Evolutionary conservation across 129 eudicot species (phyloP).

Genomic region (Silybum marianum): DNA sequence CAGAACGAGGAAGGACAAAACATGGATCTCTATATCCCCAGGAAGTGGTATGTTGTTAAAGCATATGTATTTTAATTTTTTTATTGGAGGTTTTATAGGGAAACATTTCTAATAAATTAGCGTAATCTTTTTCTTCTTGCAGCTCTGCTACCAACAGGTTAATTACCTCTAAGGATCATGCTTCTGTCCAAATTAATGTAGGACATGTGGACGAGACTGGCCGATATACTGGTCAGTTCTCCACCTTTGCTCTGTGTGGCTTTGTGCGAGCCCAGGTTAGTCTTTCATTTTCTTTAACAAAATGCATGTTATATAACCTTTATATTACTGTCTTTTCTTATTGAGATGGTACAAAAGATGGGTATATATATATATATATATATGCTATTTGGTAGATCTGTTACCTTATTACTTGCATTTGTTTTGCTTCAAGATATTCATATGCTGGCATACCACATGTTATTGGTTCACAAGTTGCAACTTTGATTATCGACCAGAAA

Average conservation of each 20-base stretch:
- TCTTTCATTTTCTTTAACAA: not conserved
- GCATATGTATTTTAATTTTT: not conserved
- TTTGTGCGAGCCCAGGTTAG: constrained; percentile 66
- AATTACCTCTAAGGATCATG: constrained; percentile 73
- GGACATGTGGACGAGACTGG: constrained; percentile 72
- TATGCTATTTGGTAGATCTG: too few relatives aligned
- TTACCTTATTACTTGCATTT: too few relatives aligned
- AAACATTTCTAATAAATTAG: not conserved
- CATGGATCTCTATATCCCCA: constrained; percentile 75
- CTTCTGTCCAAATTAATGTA: constrained; percentile 66
- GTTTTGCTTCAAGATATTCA: too few relatives aligned
- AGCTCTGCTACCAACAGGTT: constrained; percentile 77
- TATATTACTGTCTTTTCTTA: not conserved
- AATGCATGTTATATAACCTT: not conserved
- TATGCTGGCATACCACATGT: too few relatives aligned
- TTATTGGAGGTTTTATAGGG: not conserved
- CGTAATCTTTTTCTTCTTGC: constrained; percentile 12
- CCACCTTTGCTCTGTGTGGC: constrained; percentile 72
- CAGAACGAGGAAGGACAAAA: constrained; percentile 75
- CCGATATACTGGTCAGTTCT: constrained; percentile 48
- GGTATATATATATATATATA: too few relatives aligned
- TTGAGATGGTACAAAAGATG: not conserved
- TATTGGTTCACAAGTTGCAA: too few relatives aligned
- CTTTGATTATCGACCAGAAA: too few relatives aligned
- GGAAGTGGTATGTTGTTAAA: constrained; percentile 57